Conservation (phyloP, 2,329 filamentous ascomycete species). For the Talaromyces rugulosus region DNA sequence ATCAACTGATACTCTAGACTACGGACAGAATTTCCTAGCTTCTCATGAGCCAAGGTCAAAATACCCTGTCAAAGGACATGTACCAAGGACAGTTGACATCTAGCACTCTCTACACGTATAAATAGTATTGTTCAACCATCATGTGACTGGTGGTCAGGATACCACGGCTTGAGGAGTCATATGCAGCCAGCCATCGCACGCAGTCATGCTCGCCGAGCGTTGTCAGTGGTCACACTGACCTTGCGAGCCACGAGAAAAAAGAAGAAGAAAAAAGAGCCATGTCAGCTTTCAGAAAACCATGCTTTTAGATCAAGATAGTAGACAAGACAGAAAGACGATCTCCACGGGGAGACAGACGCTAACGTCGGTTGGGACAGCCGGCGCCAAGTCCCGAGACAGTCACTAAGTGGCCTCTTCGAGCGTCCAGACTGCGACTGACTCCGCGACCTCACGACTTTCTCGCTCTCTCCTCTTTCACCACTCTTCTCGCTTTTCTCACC, state of each 20-base stretch:
- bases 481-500: constrained; percentile 2
- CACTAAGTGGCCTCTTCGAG: constrained; percentile 6
- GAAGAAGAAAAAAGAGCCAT: not conserved
- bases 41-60: not conserved
- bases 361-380: not conserved
- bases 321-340: not conserved
- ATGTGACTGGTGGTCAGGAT: not conserved
- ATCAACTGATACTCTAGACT: not conserved
- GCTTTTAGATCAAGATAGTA: too few relatives aligned
- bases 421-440: not conserved
- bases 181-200: not conserved
- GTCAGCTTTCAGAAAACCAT: too few relatives aligned
- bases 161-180: not conserved
- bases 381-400: constrained; percentile 5
- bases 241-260: not conserved
- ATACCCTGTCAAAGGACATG: not conserved
- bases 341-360: not conserved
- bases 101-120: not conserved
- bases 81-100: too few relatives aligned
- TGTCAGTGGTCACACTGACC: not conserved
- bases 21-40: not conserved
- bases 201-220: not conserved
- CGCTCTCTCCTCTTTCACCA: not conserved
- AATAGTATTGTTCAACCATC: not conserved
- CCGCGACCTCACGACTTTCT: not conserved